Percentiles rank a stretch among this genome's conserved stretches.
phyloP scores from a whole-genome alignment of 345 rosid genomes.

The Reutealis trisperma region DNA sequence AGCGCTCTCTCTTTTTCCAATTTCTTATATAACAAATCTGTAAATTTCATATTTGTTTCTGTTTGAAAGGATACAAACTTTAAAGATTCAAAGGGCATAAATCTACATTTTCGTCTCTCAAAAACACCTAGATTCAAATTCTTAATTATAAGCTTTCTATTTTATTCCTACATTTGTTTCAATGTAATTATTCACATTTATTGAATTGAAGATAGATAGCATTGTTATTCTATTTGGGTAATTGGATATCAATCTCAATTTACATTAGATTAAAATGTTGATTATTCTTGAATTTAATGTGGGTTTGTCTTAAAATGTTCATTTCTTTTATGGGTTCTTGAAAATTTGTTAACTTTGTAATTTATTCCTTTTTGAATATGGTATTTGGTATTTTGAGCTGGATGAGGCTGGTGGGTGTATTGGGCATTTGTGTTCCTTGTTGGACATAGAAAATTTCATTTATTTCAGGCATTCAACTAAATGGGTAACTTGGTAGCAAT shows the following conservation, averaged over 20 bases:
- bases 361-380: neutral
- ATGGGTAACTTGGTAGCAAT: neutral
- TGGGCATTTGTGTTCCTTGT: neutral
- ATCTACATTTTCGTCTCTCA: conserved; percentile 8
- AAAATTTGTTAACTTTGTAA: neutral
- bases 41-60: neutral
- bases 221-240: neutral
- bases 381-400: no score
- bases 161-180: neutral
- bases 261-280: neutral
- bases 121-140: conserved; percentile 7
- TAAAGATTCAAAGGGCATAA: neutral
- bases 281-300: neutral
- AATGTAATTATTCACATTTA: neutral
- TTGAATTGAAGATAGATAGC: neutral
- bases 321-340: conserved; percentile 18
- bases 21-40: neutral
- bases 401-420: neutral
- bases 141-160: conserved; percentile 18
- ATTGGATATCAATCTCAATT: neutral
- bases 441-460: neutral
- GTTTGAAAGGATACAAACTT: neutral
- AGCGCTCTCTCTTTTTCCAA: neutral
- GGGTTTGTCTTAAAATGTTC: conserved; percentile 19
- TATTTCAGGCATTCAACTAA: neutral